Conservation (phyloP, 2,329 filamentous ascomycete genomes). For the Fusarium nanum region DNA sequence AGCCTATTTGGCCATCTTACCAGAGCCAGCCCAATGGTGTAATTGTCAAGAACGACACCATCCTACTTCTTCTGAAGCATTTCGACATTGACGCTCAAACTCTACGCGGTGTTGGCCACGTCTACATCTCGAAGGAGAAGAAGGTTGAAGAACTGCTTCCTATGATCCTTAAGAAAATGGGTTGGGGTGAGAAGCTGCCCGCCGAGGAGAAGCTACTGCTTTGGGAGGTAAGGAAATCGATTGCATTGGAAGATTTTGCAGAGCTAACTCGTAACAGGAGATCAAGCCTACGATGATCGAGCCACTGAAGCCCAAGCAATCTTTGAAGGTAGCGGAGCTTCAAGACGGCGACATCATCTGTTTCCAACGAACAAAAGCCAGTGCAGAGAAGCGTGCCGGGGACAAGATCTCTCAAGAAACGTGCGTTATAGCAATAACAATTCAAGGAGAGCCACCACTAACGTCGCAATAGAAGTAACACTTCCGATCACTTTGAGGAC, state of each 20-base stretch:
- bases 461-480: constrained; percentile 33
- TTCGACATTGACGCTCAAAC: constrained; percentile 84
- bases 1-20: constrained; percentile 76
- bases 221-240: constrained; percentile 71
- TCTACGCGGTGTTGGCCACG: constrained; percentile 80
- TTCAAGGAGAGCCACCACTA: constrained; percentile 8
- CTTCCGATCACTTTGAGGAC: constrained; percentile 70
- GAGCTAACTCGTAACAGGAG: constrained; percentile 63
- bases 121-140: constrained; percentile 88
- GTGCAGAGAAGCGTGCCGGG: constrained; percentile 43
- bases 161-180: constrained; percentile 83
- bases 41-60: constrained; percentile 69
- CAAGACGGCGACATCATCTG: constrained; percentile 98
- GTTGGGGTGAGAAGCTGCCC: constrained; percentile 81
- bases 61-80: constrained; percentile 91
- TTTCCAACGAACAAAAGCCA: constrained; percentile 76
- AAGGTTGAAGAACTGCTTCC: constrained; percentile 87
- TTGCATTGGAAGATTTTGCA: not conserved
- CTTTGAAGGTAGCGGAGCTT: constrained; percentile 89
- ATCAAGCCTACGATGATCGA: constrained; percentile 99
- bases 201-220: constrained; percentile 73
- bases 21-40: constrained; percentile 67
- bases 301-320: constrained; percentile 88
- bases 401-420: constrained; percentile 50
- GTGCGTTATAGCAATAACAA: constrained; percentile 41